phyloP scores from a whole-genome alignment of 1,284 basidiomycete species.

The Sphaerobolus stellatus region DNA sequence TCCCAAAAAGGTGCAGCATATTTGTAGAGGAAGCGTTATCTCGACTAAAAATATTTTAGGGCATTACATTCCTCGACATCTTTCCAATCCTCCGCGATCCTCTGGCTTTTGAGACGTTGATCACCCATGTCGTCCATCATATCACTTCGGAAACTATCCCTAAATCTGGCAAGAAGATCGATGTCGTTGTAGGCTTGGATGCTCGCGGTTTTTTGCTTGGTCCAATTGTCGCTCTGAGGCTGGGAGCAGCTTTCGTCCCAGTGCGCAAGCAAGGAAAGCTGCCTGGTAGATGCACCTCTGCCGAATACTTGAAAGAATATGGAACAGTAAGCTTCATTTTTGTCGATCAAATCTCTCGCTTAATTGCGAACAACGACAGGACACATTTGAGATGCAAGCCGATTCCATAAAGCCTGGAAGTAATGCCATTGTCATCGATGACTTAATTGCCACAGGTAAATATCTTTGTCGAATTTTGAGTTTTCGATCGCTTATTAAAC shows the following conservation, averaged over 20 bases:
- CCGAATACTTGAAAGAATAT: conserved; percentile 92
- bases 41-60: conserved; percentile 41
- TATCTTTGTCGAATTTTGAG: background rate
- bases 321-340: conserved; percentile 58
- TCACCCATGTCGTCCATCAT: conserved; percentile 88
- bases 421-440: conserved; percentile 89
- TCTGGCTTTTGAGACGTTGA: conserved; percentile 83
- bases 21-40: background rate
- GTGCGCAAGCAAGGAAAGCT: conserved; percentile 95
- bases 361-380: conserved; percentile 43
- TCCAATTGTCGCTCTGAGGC: conserved; percentile 85
- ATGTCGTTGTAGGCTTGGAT: conserved; percentile 94
- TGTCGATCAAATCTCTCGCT: background rate
- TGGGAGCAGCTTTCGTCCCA: conserved; percentile 95
- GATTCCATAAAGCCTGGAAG: conserved; percentile 83
- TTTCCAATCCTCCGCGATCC: conserved; percentile 88
- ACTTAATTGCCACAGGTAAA: conserved; percentile 93
- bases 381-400: conserved; percentile 93
- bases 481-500: background rate
- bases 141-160: conserved; percentile 77
- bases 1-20: conserved; percentile 73
- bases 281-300: conserved; percentile 80
- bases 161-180: conserved; percentile 69
- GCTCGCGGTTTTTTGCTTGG: conserved; percentile 96
- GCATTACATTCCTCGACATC: conserved; percentile 83